Percentiles rank a stretch among this genome's conserved stretches.
These are phyloP conservation scores for Trichophyton mentagrophytes DNA, from an alignment of 2,329 filamentous ascomycete genomes.

Conservation along the genomic window DNA sequence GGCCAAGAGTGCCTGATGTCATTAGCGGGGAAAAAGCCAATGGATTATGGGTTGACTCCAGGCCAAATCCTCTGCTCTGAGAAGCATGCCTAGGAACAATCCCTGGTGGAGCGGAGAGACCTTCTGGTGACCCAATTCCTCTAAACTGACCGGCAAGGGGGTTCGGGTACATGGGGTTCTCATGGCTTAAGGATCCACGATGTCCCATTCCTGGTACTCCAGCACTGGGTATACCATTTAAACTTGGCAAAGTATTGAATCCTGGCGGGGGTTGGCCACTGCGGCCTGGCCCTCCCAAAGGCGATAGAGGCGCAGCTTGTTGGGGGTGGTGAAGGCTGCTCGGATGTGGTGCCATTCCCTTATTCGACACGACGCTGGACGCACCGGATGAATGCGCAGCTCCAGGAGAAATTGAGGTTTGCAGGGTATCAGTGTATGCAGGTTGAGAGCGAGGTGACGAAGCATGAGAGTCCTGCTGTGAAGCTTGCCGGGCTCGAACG, in stretches of 20 bases:
- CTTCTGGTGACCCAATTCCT: conserved; percentile 39
- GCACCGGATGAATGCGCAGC: conserved; percentile 54
- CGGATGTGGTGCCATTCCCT: conserved; percentile 40
- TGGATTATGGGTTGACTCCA: conserved; percentile 33
- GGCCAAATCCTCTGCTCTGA: conserved; percentile 43
- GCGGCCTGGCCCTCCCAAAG: conserved; percentile 48
- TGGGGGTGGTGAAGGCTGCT: conserved; percentile 42
- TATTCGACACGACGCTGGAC: conserved; percentile 50
- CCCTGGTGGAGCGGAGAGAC: conserved; percentile 44
- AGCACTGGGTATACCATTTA: conserved; percentile 44
- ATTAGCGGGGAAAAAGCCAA: conserved; percentile 35
- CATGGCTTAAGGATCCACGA: conserved; percentile 38
- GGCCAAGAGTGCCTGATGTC: conserved; percentile 24
- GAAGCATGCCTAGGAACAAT: conserved; percentile 50
- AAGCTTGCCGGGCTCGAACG: conserved; percentile 60
- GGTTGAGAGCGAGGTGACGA: conserved; percentile 48
- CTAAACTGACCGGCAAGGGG: conserved; percentile 44
- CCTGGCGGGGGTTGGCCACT: conserved; percentile 43
- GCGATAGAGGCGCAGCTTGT: conserved; percentile 52
- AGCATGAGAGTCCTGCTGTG: conserved; percentile 62
- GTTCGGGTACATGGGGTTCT: conserved; percentile 44
- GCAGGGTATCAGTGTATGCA: conserved; percentile 44
- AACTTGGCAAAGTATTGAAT: conserved; percentile 40
- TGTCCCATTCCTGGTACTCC: conserved; percentile 43
- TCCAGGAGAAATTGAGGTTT: conserved; percentile 48